A percentile compares a stretch with the other conserved stretches of the same genome.
These are phyloP conservation scores for Trametes sp. DNA, from an alignment of 1,284 basidiomycete species.

Conservation along the genomic window DNA sequence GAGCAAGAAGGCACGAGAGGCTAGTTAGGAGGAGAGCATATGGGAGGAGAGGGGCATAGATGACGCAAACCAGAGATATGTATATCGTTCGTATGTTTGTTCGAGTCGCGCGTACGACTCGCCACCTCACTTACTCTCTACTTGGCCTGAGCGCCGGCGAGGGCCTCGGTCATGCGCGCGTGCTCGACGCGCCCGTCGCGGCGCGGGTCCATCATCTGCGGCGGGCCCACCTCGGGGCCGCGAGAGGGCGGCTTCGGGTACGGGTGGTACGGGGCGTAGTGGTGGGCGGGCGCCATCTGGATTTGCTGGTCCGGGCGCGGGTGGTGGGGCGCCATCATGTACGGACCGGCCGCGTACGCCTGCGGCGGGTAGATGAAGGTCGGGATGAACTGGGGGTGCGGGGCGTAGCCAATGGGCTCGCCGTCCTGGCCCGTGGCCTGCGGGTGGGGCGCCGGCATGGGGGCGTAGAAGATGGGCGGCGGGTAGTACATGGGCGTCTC, in stretches of 20 bases:
- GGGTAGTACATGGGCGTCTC: slow-evolving; percentile 58
- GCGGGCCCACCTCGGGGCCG: slow-evolving; percentile 26
- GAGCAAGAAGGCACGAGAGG: not conserved
- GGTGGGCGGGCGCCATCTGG: slow-evolving; percentile 37
- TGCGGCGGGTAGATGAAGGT: slow-evolving; percentile 54
- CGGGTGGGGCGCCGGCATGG: slow-evolving; percentile 48
- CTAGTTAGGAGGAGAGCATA: slow-evolving; percentile 2
- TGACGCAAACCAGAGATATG: not conserved
- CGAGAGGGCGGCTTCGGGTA: slow-evolving; percentile 35
- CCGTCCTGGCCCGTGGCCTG: slow-evolving; percentile 52
- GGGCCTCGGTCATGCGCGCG: slow-evolving; percentile 33
- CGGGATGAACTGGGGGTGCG: slow-evolving; percentile 58
- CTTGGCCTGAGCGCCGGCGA: slow-evolving; percentile 31
- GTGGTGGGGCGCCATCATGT: slow-evolving; percentile 49
- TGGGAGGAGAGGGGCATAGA: not conserved
- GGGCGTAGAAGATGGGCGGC: slow-evolving; percentile 50
- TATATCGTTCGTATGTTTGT: slow-evolving; percentile 11
- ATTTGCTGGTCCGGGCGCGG: slow-evolving; percentile 51
- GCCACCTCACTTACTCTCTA: slow-evolving; percentile 12
- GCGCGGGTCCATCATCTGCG: slow-evolving; percentile 31
- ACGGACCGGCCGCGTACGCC: slow-evolving; percentile 51
- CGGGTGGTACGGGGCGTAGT: slow-evolving; percentile 45
- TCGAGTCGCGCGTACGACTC: slow-evolving; percentile 2
- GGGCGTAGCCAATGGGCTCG: slow-evolving; percentile 52
- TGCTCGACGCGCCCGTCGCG: slow-evolving; percentile 29